Base-by-base conservation (phyloP, 768 basidiomycete species). In the Phanerochaete carnosa region DNA sequence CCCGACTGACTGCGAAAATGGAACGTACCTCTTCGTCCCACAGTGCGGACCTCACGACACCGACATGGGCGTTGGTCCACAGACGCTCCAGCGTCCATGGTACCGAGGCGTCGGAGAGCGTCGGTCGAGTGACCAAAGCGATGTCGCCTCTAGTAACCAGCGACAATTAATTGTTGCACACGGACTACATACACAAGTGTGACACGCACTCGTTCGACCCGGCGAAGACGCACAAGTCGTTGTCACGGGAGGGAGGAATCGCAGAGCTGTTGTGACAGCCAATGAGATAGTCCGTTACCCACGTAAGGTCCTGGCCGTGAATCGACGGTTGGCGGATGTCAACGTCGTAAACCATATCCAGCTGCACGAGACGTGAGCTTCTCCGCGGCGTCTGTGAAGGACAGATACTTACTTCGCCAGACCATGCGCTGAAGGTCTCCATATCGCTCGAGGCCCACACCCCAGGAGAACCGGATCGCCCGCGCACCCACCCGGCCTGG, bases 381-480 rank as follows among this genome's bases (percentile, higher is more conserved):
- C 50, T 19, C 11, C 39, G 8, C 12, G 59, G 25, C 26, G n/a
- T 12, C 9, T 19, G 1, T 4, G 22, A 6, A 13, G 15, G 30
- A 29, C 12, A 19, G 9, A 13, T 7, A 61, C 71, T 30, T 61
- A 88, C 91, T 74, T 93, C 89, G 50, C 73, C 73, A 28, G 87
- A 83, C 95, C 94, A 98, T 15, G 84, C 80, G 58, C 90, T 89
- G 65, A 95, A 90, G 0, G 91, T 94, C 73, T 98, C 94, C 95
- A 97, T 97, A 74, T 97, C 95, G 64, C 92, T 95, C 12, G 85
- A 82, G 25, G 88, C 89, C 94, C 94, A 97, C 8, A 94, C 77
- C 50, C 71, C 75, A 30, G 75, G 74, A 16, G 63, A 68, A 4
- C 73, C 70, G 25, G 69, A 58, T 32, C 69, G 52, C 22, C 69